Evolutionary conservation across 225 moss, liverwort and hornwort species (phyloP).

Genomic region (Anthoceros angustus): DNA sequence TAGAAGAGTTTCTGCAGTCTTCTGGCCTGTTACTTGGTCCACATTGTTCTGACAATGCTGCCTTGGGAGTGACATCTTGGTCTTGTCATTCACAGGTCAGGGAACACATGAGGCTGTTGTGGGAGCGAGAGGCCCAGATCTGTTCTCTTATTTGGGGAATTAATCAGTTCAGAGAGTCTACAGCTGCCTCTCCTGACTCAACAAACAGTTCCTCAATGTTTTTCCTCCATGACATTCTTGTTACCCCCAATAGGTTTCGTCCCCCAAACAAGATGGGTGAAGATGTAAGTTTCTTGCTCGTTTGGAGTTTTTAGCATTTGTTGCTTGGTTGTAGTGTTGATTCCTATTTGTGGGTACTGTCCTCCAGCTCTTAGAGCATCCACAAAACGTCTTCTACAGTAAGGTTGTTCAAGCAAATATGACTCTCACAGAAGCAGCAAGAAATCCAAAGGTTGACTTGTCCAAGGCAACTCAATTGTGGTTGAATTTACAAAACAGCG

Average conservation of each 20-base stretch:
- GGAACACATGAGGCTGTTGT: slow-evolving; percentile 62
- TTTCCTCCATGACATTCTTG: slow-evolving; percentile 63
- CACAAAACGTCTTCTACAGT: slow-evolving; percentile 80
- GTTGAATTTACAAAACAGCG: slow-evolving; percentile 79
- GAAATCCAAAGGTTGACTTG: slow-evolving; percentile 50
- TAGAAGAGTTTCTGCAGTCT: not conserved
- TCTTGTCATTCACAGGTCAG: slow-evolving; percentile 32
- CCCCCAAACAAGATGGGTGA: slow-evolving; percentile 86
- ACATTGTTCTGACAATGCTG: not conserved
- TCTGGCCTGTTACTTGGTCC: not conserved
- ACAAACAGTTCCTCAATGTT: slow-evolving; percentile 61
- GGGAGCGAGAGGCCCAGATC: slow-evolving; percentile 60
- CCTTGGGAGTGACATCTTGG: not conserved
- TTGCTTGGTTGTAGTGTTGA: not conserved
- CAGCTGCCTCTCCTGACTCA: slow-evolving; percentile 20
- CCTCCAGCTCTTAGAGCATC: slow-evolving; percentile 79
- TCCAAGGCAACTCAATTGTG: slow-evolving; percentile 49
- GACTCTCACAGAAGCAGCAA: slow-evolving; percentile 58
- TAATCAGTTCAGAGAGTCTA: slow-evolving; percentile 29
- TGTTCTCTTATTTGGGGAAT: slow-evolving; percentile 88
- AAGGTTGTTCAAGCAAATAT: slow-evolving; percentile 74
- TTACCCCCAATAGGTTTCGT: slow-evolving; percentile 93
- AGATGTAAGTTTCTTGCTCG: slow-evolving; percentile 30
- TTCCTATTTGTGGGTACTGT: not conserved
- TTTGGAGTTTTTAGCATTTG: not conserved